These are phyloP conservation scores for Sarcodon sp. DNA, from an alignment of 768 basidiomycete genomes.

Conservation along the genomic window DNA sequence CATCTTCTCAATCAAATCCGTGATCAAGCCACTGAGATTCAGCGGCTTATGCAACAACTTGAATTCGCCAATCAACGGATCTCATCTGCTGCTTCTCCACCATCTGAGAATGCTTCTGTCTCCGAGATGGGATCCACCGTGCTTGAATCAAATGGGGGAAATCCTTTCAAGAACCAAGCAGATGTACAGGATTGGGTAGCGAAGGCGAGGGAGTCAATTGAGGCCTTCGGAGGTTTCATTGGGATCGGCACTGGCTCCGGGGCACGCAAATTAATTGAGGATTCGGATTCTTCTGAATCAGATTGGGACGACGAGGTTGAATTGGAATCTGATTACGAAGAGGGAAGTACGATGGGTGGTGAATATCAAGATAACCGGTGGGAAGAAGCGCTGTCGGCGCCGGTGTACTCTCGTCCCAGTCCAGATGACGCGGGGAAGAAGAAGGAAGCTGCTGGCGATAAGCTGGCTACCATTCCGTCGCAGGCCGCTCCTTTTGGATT, in stretches of 20 bases:
- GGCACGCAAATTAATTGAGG: conserved; percentile 36
- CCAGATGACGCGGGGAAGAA: conserved; percentile 14
- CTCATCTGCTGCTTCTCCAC: conserved; percentile 5
- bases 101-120: conserved; percentile 13
- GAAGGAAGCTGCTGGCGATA: conserved; percentile 15
- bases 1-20: conserved; percentile 67
- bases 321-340: not conserved
- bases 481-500: conserved; percentile 63
- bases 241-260: conserved; percentile 44
- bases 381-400: conserved; percentile 21
- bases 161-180: conserved; percentile 26
- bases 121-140: not conserved
- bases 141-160: conserved; percentile 2
- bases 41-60: conserved; percentile 57
- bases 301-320: not conserved
- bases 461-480: conserved; percentile 44
- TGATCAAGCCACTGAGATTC: conserved; percentile 60
- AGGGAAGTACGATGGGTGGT: no score
- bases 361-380: not conserved
- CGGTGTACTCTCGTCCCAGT: conserved; percentile 1
- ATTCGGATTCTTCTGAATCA: conserved; percentile 13
- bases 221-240: conserved; percentile 56
- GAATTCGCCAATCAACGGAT: conserved; percentile 28
- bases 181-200: conserved; percentile 69
- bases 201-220: conserved; percentile 55